A percentile compares a stretch with the other conserved stretches of the same genome.
Conservation (phyloP, 2,329 filamentous ascomycete genomes). For the Sporothrix inflata region DNA sequence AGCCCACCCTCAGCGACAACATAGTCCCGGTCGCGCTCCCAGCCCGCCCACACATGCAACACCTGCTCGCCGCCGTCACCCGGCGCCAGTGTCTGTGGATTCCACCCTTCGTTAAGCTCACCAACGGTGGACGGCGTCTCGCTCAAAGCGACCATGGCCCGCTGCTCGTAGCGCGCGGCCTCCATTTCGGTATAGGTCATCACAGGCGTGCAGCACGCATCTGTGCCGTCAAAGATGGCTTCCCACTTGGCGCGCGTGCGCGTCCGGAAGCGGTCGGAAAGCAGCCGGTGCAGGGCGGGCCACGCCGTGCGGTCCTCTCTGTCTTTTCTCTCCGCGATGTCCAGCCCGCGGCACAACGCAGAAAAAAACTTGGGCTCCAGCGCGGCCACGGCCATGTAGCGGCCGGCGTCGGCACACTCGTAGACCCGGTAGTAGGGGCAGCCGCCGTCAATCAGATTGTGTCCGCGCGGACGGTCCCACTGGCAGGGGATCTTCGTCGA, state of each 20-base stretch:
- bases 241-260: not conserved
- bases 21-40: not conserved
- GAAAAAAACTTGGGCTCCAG: slow-evolving; percentile 7
- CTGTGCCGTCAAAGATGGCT: not conserved
- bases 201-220: not conserved
- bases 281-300: not conserved
- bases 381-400: not conserved
- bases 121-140: not conserved
- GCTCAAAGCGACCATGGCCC: slow-evolving; percentile 3
- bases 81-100: not conserved
- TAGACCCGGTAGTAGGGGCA: not conserved
- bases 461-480: slow-evolving; percentile 1
- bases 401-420: not conserved
- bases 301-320: not conserved
- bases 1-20: not conserved
- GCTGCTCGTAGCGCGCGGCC: not conserved
- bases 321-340: no score
- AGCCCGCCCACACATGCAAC: not conserved
- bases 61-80: not conserved
- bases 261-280: not conserved
- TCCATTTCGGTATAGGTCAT: not conserved
- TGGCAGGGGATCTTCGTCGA: not conserved
- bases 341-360: not conserved
- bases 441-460: slow-evolving; percentile 4
- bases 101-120: not conserved